A percentile compares a stretch with the other conserved stretches of the same genome.
Evolutionary conservation across 1,284 basidiomycete genomes (phyloP).

Genomic region (Lignosus rhinocerotis): DNA sequence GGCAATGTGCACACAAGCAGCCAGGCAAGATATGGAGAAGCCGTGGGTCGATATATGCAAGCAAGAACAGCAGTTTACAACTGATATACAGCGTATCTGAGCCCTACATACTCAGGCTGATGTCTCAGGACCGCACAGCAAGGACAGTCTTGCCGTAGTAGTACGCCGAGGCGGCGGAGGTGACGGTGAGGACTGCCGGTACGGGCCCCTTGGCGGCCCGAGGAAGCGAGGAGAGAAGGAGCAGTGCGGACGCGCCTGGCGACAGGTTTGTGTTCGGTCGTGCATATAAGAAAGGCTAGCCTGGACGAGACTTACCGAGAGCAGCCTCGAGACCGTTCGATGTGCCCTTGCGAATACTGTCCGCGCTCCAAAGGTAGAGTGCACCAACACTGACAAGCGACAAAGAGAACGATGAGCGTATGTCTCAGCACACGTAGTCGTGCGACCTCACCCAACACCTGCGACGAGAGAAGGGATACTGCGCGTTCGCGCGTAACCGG

Average conservation of each 20-base stretch:
- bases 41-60: slow-evolving; percentile 1
- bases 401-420: background rate
- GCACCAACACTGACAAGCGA: slow-evolving; percentile 60
- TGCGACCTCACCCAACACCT: slow-evolving; percentile 61
- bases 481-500: slow-evolving; percentile 66
- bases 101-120: slow-evolving; percentile 4
- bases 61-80: slow-evolving; percentile 3
- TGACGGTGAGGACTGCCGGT: slow-evolving; percentile 64
- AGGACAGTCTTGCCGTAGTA: slow-evolving; percentile 76
- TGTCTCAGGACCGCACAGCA: slow-evolving; percentile 21
- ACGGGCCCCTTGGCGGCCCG: slow-evolving; percentile 77
- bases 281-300: background rate
- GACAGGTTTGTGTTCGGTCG: background rate
- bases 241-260: slow-evolving; percentile 73
- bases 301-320: slow-evolving; percentile 52
- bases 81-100: slow-evolving; percentile 10
- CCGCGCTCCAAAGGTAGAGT: slow-evolving; percentile 75
- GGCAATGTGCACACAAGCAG: too few species aligned
- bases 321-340: slow-evolving; percentile 75
- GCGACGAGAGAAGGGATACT: slow-evolving; percentile 82
- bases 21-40: too few species aligned
- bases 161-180: slow-evolving; percentile 58
- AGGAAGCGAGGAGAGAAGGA: slow-evolving; percentile 79
- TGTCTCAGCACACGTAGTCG: background rate
- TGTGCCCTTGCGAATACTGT: slow-evolving; percentile 71